Conservation (phyloP, 1,284 basidiomycete genomes). For the Leccinum pachyderme region DNA sequence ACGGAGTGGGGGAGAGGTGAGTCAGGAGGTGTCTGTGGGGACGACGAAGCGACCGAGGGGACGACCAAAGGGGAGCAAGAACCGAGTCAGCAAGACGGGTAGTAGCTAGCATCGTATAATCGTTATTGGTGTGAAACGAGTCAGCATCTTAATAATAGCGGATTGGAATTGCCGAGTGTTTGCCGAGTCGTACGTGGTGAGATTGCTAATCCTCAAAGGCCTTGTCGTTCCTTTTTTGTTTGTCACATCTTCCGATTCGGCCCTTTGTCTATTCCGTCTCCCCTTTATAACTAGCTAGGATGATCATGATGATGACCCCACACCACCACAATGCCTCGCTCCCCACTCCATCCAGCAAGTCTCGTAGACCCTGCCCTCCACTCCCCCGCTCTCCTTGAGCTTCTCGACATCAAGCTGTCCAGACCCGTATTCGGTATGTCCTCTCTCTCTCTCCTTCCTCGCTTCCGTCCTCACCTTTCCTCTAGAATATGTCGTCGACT, state of each 20-base stretch:
- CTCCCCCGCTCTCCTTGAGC: constrained; percentile 59
- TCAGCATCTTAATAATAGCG: constrained; percentile 4
- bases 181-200: neutral
- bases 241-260: constrained; percentile 33
- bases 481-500: constrained; percentile 65
- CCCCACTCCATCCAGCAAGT: constrained; percentile 55
- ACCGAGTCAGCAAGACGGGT: constrained; percentile 22
- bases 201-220: constrained; percentile 30
- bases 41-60: constrained; percentile 47
- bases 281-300: constrained; percentile 33
- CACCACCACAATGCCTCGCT: constrained; percentile 19
- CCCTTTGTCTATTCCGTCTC: constrained; percentile 21
- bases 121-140: constrained; percentile 1
- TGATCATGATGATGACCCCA: neutral
- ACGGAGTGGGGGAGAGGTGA: constrained; percentile 27
- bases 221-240: constrained; percentile 29
- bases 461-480: constrained; percentile 5
- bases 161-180: neutral
- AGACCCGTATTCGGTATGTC: constrained; percentile 59
- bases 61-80: constrained; percentile 43
- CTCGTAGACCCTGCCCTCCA: constrained; percentile 62
- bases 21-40: constrained; percentile 21
- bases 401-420: constrained; percentile 60
- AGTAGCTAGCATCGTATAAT: constrained; percentile 8
- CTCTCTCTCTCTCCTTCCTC: neutral